A percentile compares a stretch with the other conserved stretches of the same genome.
phyloP scores from a whole-genome alignment of 805 yeast genomes.

The Wilhelminamyces savonicus region DNA sequence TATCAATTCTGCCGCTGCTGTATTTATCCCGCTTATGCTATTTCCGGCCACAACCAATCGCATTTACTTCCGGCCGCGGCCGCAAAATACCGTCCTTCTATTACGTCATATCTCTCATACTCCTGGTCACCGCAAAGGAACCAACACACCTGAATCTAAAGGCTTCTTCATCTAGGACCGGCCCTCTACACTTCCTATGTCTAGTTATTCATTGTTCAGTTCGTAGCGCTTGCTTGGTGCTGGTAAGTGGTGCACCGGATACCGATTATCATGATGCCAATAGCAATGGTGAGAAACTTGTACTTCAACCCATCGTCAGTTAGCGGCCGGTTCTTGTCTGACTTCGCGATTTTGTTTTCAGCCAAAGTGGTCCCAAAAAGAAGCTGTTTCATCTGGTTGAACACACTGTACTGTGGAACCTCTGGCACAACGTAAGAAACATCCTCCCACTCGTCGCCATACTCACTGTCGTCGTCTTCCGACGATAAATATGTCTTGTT shows the following conservation, averaged over 20 bases:
- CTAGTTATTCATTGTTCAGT: no score
- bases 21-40: no score
- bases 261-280: constrained; percentile 37
- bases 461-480: constrained; percentile 7
- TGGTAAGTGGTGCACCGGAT: constrained; percentile 27
- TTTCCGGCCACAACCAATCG: no score
- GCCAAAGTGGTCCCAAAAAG: constrained; percentile 22
- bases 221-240: constrained; percentile 1
- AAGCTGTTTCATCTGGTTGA: constrained; percentile 29
- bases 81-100: no score
- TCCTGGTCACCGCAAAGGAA: no score
- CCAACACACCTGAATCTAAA: no score
- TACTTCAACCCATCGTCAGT: constrained; percentile 37
- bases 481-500: constrained; percentile 3
- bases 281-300: constrained; percentile 35
- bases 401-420: constrained; percentile 21
- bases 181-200: no score
- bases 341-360: constrained; percentile 9
- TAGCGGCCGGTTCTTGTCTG: constrained; percentile 15
- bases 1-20: no score
- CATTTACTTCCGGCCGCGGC: no score
- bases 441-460: constrained; percentile 9
- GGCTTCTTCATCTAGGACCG: no score
- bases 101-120: no score
- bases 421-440: constrained; percentile 6